Conservation (phyloP, 2,329 filamentous ascomycete genomes). For the Neocucurbitaria cava region DNA sequence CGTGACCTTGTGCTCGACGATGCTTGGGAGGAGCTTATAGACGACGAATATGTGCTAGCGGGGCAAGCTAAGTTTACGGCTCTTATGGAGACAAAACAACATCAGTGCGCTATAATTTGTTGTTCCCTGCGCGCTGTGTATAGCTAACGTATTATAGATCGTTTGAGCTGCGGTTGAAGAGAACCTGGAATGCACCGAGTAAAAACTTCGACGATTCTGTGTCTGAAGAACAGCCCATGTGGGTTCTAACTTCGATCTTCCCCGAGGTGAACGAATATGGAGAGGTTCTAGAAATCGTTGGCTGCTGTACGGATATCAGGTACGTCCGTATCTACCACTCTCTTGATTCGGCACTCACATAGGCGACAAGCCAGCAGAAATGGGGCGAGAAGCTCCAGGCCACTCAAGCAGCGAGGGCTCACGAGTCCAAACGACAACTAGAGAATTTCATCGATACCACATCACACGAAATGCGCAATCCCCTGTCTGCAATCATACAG, state of each 20-base stretch:
- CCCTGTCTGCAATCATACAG: constrained; percentile 37
- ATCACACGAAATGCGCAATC: constrained; percentile 38
- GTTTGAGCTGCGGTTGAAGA: constrained; percentile 49
- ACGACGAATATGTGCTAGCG: constrained; percentile 16
- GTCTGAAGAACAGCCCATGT: constrained; percentile 28
- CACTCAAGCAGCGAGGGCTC: constrained; percentile 15
- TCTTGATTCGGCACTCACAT: not conserved
- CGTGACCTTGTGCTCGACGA: constrained; percentile 21
- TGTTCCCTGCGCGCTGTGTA: too few species aligned
- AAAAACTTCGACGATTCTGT: constrained; percentile 9
- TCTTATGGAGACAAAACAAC: constrained; percentile 22
- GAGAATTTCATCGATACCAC: constrained; percentile 37
- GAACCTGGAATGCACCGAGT: constrained; percentile 39
- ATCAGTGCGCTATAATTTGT: constrained; percentile 15
- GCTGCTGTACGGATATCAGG: constrained; percentile 46
- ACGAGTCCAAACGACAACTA: constrained; percentile 27
- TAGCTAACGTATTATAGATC: constrained; percentile 11
- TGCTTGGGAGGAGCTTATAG: constrained; percentile 26
- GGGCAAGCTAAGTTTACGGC: constrained; percentile 23
- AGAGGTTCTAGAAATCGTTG: constrained; percentile 40
- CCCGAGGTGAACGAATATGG: constrained; percentile 30
- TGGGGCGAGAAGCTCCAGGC: constrained; percentile 29
- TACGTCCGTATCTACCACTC: constrained; percentile 1
- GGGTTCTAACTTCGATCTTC: constrained; percentile 41
- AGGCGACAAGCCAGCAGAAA: constrained; percentile 29